Evolutionary conservation across 331 rosid genomes (phyloP).

Genomic region (Rhamnella rubrinervis): DNA sequence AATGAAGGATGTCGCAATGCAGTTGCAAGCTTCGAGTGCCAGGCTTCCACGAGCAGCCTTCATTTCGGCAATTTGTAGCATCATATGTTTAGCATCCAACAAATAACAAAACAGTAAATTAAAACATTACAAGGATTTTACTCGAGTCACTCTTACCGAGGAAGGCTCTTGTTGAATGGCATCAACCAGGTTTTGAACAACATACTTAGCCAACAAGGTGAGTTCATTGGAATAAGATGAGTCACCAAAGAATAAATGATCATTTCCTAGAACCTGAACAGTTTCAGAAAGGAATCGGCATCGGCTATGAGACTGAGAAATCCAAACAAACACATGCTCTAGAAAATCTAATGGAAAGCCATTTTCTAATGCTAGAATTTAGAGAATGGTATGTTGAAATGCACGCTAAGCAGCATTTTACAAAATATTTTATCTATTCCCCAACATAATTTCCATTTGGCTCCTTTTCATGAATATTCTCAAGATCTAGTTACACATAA

Average conservation of each 20-base stretch:
- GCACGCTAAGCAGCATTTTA: background rate
- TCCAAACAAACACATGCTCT: background rate
- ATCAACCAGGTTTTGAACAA: constrained; percentile 63
- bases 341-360: constrained; percentile 14
- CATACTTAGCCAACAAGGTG: constrained; percentile 54
- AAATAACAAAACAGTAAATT: background rate
- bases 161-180: constrained; percentile 70
- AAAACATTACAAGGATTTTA: background rate
- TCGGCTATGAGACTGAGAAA: constrained; percentile 6
- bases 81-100: constrained; percentile 25
- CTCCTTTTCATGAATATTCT: too few species aligned
- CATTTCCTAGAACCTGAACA: constrained; percentile 63
- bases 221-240: constrained; percentile 59
- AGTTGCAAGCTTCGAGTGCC: constrained; percentile 98
- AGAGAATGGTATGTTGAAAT: background rate
- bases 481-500: too few species aligned
- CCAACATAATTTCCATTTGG: too few species aligned
- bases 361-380: background rate
- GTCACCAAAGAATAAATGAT: constrained; percentile 59
- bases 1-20: constrained; percentile 63
- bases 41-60: constrained; percentile 73
- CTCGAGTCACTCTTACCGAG: constrained; percentile 42
- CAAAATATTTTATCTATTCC: background rate
- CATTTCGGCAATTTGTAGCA: constrained; percentile 31
- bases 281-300: constrained; percentile 5